Evolutionary conservation across 495 filamentous ascomycete genomes (phyloP).

Genomic region (Penicillium cataractarum): DNA sequence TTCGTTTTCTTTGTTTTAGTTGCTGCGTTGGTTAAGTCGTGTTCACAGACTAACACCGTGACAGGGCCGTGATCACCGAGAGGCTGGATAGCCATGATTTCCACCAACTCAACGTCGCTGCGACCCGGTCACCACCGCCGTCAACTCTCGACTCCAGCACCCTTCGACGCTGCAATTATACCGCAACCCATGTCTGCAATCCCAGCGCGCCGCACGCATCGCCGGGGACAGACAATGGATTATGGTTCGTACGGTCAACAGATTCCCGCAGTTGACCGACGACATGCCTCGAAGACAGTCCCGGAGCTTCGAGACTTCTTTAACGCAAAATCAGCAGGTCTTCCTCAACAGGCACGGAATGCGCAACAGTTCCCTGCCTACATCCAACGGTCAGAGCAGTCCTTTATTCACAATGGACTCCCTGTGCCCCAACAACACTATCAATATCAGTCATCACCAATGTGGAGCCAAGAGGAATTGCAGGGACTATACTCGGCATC

Average conservation of each 20-base stretch:
- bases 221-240: conserved; percentile 81
- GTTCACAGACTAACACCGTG: conserved; percentile 48
- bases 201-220: conserved; percentile 50
- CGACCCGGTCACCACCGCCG: conserved; percentile 68
- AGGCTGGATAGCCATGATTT: conserved; percentile 34
- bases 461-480: conserved; percentile 43
- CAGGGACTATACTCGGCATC: conserved; percentile 32
- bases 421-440: conserved; percentile 16
- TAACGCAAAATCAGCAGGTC: conserved; percentile 42
- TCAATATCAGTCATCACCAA: conserved; percentile 31
- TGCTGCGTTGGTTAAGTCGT: conserved; percentile 27
- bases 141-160: conserved; percentile 83
- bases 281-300: conserved; percentile 31
- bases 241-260: conserved; percentile 58
- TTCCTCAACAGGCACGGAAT: conserved; percentile 15
- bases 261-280: conserved; percentile 23
- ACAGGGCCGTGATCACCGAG: conserved; percentile 33
- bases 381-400: conserved; percentile 19
- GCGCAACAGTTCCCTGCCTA: conserved; percentile 23
- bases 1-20: conserved; percentile 27
- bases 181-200: conserved; percentile 20
- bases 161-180: conserved; percentile 59
- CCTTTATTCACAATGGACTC: conserved; percentile 10
- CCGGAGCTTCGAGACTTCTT: conserved; percentile 35
- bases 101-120: conserved; percentile 27